phyloP scores from a whole-genome alignment of 2,329 filamentous ascomycete genomes.

The Amphichorda felina region DNA sequence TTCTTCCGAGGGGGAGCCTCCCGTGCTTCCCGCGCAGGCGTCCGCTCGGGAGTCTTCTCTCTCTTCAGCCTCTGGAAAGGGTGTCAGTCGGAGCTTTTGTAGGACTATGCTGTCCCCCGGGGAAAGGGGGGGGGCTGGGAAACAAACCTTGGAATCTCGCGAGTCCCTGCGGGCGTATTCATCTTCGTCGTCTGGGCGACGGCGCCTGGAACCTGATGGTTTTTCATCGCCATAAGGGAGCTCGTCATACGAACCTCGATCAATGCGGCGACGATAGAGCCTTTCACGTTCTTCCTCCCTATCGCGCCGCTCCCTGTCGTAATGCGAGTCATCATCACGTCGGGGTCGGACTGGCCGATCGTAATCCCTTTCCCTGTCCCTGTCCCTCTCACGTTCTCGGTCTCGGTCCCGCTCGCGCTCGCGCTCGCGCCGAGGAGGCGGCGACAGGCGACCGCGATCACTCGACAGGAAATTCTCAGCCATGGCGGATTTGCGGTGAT shows the following conservation, averaged over 20 bases:
- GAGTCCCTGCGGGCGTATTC: conserved; percentile 53
- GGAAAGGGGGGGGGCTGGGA: neutral
- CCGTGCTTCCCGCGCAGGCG: conserved; percentile 43
- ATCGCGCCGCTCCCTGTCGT: conserved; percentile 78
- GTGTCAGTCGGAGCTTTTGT: conserved; percentile 12
- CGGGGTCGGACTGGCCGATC: conserved; percentile 40
- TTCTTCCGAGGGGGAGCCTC: conserved; percentile 39
- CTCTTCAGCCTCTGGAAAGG: conserved; percentile 40
- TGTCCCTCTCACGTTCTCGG: conserved; percentile 28
- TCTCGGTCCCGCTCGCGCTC: conserved; percentile 31
- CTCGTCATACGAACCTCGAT: conserved; percentile 70
- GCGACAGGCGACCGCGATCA: conserved; percentile 33
- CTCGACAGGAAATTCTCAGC: conserved; percentile 48
- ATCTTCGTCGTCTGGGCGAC: conserved; percentile 68
- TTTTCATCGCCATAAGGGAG: conserved; percentile 79
- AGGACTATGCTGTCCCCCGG: conserved; percentile 4
- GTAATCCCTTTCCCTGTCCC: conserved; percentile 33
- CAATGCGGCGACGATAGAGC: conserved; percentile 68
- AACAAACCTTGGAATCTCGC: conserved; percentile 54
- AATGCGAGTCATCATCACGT: conserved; percentile 55
- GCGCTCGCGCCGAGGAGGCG: conserved; percentile 25
- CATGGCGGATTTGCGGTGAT: conserved; percentile 71
- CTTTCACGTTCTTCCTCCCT: conserved; percentile 86
- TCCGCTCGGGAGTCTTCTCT: conserved; percentile 48
- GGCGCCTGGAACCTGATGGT: conserved; percentile 52